Base-by-base conservation (phyloP, 768 basidiomycete genomes). In the Naganishia onofrii region DNA sequence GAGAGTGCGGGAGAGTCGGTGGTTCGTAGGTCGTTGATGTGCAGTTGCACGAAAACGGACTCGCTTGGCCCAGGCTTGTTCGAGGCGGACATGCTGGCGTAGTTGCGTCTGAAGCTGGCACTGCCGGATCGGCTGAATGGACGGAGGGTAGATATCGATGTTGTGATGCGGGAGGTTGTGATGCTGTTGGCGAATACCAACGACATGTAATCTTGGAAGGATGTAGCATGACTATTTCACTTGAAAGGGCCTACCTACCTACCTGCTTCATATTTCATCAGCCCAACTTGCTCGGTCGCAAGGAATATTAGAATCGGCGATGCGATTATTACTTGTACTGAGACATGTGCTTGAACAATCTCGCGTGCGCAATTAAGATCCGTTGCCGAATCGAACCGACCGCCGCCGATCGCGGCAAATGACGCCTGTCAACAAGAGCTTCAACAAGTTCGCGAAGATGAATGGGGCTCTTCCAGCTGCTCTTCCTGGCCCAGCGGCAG, bases 1-100 rank as follows among this genome's bases (percentile, higher is more conserved):
- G 74, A 67, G 8, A 80, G 73, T 0, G 74, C 76, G 3, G 76
- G 79, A 5, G 75, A 76, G 48, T 80, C 79, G 65, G 77, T 76
- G 3, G 74, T 53, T 23, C 79, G 70, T 0, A 80, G 70, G 68
- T 80, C 79, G 48, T 76, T 71, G 31, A 75, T 77, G 65, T 78
- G 77, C 21, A 78, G 75, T 54, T 80, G 79, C 51, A 80, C 71
- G 70, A 78, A 74, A 10, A 73, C 52, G 8, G n/a, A 17, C 10
- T 66, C 53, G 31, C 31, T 55, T 26, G 17, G 8, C 31, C 29
- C n/a, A 29, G 54, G 13, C 13, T 28, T 54, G 52, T 28, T 57
- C 17, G 66, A 31, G 28, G 34, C 44, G 21, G 68, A 44, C 38
- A 68, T 63, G 26, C 7, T 63, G 17, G 36, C 28, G 60, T 51